A percentile compares a stretch with the other conserved stretches of the same genome.
phyloP scores from a whole-genome alignment of 371 early-diverging fungal species.

The Mortierella sp. region DNA sequence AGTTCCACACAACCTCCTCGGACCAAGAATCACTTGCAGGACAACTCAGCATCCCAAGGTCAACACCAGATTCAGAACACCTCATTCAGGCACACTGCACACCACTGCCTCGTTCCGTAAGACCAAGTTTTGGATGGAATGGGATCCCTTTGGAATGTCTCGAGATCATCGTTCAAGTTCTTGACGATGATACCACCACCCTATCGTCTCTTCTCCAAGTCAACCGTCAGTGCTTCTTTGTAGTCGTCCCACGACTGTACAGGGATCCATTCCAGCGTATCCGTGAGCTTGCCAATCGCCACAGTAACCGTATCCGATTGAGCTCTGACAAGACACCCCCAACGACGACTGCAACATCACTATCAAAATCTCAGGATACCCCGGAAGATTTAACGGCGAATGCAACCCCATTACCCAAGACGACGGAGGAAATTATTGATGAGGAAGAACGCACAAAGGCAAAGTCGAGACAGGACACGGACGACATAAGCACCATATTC shows the following conservation, averaged over 20 bases:
- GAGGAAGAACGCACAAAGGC: not conserved
- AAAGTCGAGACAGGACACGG: not conserved
- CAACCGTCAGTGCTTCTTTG: conserved; percentile 29
- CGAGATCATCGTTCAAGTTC: conserved; percentile 11
- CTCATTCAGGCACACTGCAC: no score
- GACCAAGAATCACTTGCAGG: no score
- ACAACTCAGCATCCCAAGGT: no score
- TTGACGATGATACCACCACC: conserved; percentile 16
- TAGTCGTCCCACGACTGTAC: conserved; percentile 27
- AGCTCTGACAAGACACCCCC: not conserved
- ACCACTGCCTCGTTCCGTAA: not conserved
- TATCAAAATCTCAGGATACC: no score
- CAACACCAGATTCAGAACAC: no score
- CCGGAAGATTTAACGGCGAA: no score
- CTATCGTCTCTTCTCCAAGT: conserved; percentile 26
- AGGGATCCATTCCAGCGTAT: conserved; percentile 27
- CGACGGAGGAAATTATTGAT: not conserved
- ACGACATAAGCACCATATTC: not conserved
- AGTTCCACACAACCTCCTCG: no score
- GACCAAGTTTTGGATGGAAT: conserved; percentile 15
- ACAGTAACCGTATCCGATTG: not conserved
- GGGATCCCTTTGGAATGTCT: conserved; percentile 28
- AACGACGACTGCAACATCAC: not conserved
- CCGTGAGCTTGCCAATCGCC: not conserved
- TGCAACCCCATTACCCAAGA: no score